These are phyloP conservation scores for Apiotrichum sp. DNA, from an alignment of 1,284 basidiomycete genomes.

Conservation along the genomic window DNA sequence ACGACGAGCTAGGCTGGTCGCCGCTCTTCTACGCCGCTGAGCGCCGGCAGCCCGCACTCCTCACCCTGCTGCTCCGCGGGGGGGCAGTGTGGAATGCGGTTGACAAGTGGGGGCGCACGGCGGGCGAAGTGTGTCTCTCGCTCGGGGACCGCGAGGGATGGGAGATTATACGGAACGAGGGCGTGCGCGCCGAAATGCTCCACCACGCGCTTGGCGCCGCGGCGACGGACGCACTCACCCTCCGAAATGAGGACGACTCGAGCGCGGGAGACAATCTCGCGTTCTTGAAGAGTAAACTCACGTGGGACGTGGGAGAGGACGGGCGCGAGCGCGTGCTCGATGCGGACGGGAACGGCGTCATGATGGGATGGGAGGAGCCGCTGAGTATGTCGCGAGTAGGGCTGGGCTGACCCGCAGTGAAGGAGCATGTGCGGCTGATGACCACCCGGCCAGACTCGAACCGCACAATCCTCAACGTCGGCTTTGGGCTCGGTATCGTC, in stretches of 20 bases:
- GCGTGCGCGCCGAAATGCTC: constrained; percentile 60
- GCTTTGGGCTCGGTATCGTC: constrained; percentile 93
- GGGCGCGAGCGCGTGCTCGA: constrained; percentile 62
- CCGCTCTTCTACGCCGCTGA: constrained; percentile 85
- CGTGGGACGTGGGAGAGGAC: constrained; percentile 63
- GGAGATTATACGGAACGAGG: constrained; percentile 71
- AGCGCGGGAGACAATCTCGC: constrained; percentile 66
- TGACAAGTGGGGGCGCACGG: constrained; percentile 70
- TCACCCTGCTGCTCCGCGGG: constrained; percentile 63
- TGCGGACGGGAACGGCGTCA: constrained; percentile 65
- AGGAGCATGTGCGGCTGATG: constrained; percentile 51
- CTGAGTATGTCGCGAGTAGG: constrained; percentile 56
- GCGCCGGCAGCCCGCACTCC: constrained; percentile 58
- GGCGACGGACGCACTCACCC: constrained; percentile 22
- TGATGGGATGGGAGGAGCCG: constrained; percentile 91
- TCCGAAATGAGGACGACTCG: constrained; percentile 54
- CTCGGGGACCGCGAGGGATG: constrained; percentile 71
- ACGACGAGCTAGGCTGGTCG: constrained; percentile 71
- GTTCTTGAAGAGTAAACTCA: constrained; percentile 67
- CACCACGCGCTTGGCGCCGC: constrained; percentile 35
- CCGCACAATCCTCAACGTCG: constrained; percentile 77
- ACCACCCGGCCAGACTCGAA: constrained; percentile 56
- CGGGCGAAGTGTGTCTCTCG: constrained; percentile 81
- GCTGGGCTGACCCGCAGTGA: constrained; percentile 46
- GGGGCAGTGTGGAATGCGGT: constrained; percentile 92